Base-by-base conservation (phyloP, 371 early-diverging fungal species). In the Mucor racemosus region DNA sequence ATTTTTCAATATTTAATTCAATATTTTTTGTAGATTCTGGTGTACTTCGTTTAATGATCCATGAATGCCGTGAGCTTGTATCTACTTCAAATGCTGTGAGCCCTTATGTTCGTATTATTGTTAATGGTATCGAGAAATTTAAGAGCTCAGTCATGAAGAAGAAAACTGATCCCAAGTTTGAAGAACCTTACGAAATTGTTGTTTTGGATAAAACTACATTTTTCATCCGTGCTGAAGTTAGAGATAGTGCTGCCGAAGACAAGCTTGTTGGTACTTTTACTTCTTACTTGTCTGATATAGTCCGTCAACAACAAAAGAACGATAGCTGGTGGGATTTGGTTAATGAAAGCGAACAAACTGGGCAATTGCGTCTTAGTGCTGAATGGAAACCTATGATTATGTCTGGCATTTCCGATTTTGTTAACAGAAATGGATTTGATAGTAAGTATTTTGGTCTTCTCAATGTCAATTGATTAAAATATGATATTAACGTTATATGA, bases 311-410 rank as follows among this genome's bases (percentile, higher is more conserved):
- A 44, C 66, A 65, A 17, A 63, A 56, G 21, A 69, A 76, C 10
- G 75, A 75, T 21, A 76, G 77, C 11, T 86, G 86, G 86, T 88
- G 77, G 77, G 71, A 78, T 58, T 39, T 84, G 8, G 58, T 67
- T 15, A 68, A 75, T 4, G 80, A 76, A 19, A 69, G 65, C 10
- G 35, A 65, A 13, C 41, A 48, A 33, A 55, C 62, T n/a, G 86
- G 86, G 6, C 82, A 81, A 44, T 46, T 86, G 21, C 81, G 80
- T 55, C 26, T 88, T 31, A 78, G 75, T 39, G 77, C 75, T 4
- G 68, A 82, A 60, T 88, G 88, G 88, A 88, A 86, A 64, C 85
- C 88, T 1, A 79, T 86, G 9, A 54, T 85, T 36, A 82, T 85
- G 86, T 65, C 75, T 33, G 80, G 80, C 7, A 54, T 79, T 10